Evolutionary conservation across 139 green algal genomes (phyloP).

Genomic region (Tetraselmis striata): DNA sequence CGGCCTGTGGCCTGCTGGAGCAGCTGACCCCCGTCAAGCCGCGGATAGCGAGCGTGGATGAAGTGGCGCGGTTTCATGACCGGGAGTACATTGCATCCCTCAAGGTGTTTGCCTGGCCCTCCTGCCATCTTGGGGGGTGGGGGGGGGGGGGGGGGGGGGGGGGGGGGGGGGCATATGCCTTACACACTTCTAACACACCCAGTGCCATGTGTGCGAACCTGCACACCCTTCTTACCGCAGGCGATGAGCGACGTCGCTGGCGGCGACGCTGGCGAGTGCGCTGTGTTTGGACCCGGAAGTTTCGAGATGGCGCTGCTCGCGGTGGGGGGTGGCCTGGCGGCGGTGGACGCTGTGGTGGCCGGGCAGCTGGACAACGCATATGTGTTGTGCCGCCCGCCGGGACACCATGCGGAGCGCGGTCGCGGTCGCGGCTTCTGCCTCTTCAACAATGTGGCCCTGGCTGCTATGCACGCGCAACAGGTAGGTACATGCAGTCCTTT

Average conservation of each 20-base stretch:
- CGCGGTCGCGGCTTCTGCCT: slow-evolving; percentile 19
- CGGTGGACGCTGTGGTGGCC: slow-evolving; percentile 37
- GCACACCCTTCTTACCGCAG: too few relatives aligned
- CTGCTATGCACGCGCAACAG: not conserved
- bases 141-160: too few relatives aligned
- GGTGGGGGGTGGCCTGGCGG: slow-evolving; percentile 40
- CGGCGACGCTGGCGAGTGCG: slow-evolving; percentile 20
- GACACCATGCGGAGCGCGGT: slow-evolving; percentile 16
- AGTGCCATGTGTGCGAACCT: too few relatives aligned
- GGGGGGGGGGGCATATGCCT: too few relatives aligned
- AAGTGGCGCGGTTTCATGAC: slow-evolving; percentile 31
- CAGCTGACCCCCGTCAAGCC: slow-evolving; percentile 30
- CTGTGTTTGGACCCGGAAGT: slow-evolving; percentile 19
- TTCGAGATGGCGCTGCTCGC: slow-evolving; percentile 40
- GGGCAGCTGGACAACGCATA: slow-evolving; percentile 12
- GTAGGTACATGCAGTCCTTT: too few relatives aligned
- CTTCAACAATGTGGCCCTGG: slow-evolving; percentile 22
- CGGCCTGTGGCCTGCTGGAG: slow-evolving; percentile 33
- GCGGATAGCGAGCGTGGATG: slow-evolving; percentile 20
- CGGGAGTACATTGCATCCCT: slow-evolving; percentile 21
- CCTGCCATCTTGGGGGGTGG: too few relatives aligned
- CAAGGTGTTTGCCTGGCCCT: too few relatives aligned
- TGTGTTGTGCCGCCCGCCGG: slow-evolving; percentile 16
- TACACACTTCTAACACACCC: too few relatives aligned
- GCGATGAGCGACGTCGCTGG: slow-evolving; percentile 19